Base-by-base conservation (phyloP, 208 protist genomes). In the Balamuthia mandrillaris region DNA sequence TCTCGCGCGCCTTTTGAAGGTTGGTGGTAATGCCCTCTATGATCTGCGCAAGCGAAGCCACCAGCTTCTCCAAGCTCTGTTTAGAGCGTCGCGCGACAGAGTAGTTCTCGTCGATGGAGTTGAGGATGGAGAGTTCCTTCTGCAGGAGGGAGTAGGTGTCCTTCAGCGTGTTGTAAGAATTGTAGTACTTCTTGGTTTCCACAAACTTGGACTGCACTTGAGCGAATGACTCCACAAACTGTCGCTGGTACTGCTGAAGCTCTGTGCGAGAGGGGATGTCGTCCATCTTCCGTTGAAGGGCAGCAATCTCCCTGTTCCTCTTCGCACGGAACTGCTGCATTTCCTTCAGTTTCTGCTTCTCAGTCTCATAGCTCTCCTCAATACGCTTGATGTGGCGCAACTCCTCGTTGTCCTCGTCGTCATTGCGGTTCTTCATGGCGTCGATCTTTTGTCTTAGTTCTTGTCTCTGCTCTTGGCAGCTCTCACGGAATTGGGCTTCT, bases 221-320 rank as follows among this genome's bases (percentile, higher is more conserved):
- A 16, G 91, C 90, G 65, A 94, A 95, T 2, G 96, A 87, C 51
- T 96, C 95, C 10, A 91, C 72, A 82, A 96, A 96, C 41, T 92
- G 91, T 45, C 72, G 47, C 78, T 96, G 87, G 74, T 96, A 96
- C 88, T 96, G 95, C n/a, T 70, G 29, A 0, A 96, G 87, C 88
- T 96, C 94, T 1, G 90, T 68, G 24, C 94, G 86, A 21, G 91
- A 91, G 14, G 95, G 95, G 31, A 96, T 70, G 24, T 95, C 89
- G 60, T 96, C 95, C 1, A 96, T 84, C 44, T 92, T 88, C 16
- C 94, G 75, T 63, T 94, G 56, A 12, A 93, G 16, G 27, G 79
- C 35, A 5, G 88, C 90, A 33, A 95, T 87, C 18, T 94, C 89
- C 49, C 83, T 61, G n/a, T 92, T 94, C 84, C 93, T 94, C 35